A percentile compares a stretch with the other conserved stretches of the same genome.
These are phyloP conservation scores for Kalanchoe fedtschenkoi DNA, from an alignment of 164 flowering plant species.

Conservation along the genomic window DNA sequence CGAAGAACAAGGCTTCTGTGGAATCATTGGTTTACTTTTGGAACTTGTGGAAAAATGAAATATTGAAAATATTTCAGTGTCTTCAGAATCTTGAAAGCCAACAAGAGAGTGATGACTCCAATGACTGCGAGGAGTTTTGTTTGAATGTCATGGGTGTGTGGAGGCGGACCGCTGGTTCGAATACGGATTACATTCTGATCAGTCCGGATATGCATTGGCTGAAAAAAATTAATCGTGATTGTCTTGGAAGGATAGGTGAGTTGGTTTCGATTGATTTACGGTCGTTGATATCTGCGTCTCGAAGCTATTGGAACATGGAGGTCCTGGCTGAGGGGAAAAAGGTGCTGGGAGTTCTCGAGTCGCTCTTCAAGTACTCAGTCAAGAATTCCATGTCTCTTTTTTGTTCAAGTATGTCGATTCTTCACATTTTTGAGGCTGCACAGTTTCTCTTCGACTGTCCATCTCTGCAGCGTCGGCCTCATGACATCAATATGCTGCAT, in stretches of 20 bases:
- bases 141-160: conserved; percentile 45
- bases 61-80: conserved; percentile 19
- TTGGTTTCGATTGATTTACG: conserved; percentile 18
- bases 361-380: conserved; percentile 13
- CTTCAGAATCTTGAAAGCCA: conserved; percentile 16
- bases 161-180: conserved; percentile 12
- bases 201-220: conserved; percentile 43
- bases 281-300: conserved; percentile 25
- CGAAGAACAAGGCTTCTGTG: conserved; percentile 18
- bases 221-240: conserved; percentile 14
- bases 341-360: conserved; percentile 30
- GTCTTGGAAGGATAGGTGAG: conserved; percentile 12
- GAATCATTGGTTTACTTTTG: conserved; percentile 35
- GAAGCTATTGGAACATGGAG: conserved; percentile 26
- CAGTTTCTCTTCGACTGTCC: conserved; percentile 22
- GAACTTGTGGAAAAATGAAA: conserved; percentile 30
- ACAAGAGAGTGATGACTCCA: conserved; percentile 5
- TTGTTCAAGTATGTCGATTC: conserved; percentile 15
- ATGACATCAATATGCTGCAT: conserved; percentile 13
- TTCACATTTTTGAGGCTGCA: conserved; percentile 21
- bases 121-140: conserved; percentile 28
- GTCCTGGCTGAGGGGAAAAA: conserved; percentile 24
- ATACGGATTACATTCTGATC: conserved; percentile 17
- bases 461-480: conserved; percentile 3
- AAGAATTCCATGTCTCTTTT: conserved; percentile 14